Base-by-base conservation (phyloP, 331 rosid genomes). In the Prunus yedoensis region DNA sequence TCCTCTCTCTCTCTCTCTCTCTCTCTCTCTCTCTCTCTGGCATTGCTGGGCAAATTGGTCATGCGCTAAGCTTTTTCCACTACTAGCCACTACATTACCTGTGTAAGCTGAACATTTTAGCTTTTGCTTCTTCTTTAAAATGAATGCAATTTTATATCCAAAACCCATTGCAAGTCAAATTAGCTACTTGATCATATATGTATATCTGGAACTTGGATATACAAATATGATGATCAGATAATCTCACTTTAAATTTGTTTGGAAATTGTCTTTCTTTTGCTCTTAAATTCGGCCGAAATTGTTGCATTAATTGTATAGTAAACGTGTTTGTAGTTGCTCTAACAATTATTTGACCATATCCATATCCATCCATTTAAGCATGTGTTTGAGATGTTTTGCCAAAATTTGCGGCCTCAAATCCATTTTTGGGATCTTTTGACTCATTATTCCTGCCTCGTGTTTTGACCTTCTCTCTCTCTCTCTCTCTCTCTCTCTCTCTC, bases 1-100 rank as follows among this genome's bases (percentile, higher is more conserved):
- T n/a, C n/a, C n/a, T n/a, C n/a, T n/a, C n/a, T 47, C 52, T 47
- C 52, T 10, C 50, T 11, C 50, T 3, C 51, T 70, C 17, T 74
- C 83, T 58, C 76, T 78, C 23, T 23, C 23, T 23, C 23, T 23
- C 75, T 76, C 57, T 45, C 68, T 59, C 49, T 64, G 56, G 57
- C 66, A 66, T 70, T 71, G 79, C 81, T 74, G 71, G 74, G 67
- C 74, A 63, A 61, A n/a, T n/a, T n/a, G n/a, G n/a, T n/a, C n/a
- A n/a, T n/a, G n/a, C 71, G 56, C 81, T 35, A 77, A 51, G 80
- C 77, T 80, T 64, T 52, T 41, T 57, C 65, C 52, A 47, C 61
- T 59, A 16, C 10, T 5, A 35, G 41, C 41, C 21, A 30, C 17
- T 61, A 28, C 16, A 3, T 47, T 38, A 21, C 61, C 27, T 10